These are phyloP conservation scores for Asterochloris sp. DNA, from an alignment of 139 green algal genomes.

Conservation along the genomic window DNA sequence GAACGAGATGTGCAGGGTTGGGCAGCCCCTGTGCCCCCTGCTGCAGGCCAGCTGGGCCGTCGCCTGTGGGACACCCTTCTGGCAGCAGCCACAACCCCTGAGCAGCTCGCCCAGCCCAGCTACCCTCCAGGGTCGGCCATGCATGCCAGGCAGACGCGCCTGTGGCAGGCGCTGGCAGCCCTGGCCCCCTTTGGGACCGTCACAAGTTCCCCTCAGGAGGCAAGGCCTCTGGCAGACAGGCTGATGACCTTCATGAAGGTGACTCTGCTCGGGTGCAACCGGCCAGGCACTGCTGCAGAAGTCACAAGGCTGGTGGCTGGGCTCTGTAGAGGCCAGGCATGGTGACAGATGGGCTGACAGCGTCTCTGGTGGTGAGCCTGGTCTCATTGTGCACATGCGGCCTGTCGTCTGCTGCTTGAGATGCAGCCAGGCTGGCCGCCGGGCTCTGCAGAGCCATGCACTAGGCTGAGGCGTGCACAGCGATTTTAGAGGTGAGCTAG, in stretches of 20 bases:
- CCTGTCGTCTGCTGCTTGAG: background rate
- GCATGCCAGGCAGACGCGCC: conserved; percentile 64
- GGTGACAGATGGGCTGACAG: background rate
- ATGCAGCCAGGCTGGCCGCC: background rate
- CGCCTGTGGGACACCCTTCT: too few relatives aligned
- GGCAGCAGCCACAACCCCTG: too few relatives aligned
- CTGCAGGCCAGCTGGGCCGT: too few relatives aligned
- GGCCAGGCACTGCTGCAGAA: background rate
- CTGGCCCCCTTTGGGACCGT: conserved; percentile 36
- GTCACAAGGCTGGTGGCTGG: background rate
- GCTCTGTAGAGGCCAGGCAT: background rate
- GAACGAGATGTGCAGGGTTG: too few relatives aligned
- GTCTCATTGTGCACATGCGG: background rate
- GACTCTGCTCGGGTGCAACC: background rate
- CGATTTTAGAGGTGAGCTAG: background rate
- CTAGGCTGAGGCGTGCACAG: background rate
- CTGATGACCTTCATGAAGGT: conserved; percentile 1
- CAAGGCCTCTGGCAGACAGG: conserved; percentile 23
- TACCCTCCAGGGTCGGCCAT: conserved; percentile 1
- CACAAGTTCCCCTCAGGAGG: background rate
- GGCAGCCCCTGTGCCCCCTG: too few relatives aligned
- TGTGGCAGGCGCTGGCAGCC: conserved; percentile 61
- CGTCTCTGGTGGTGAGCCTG: background rate
- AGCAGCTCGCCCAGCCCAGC: too few relatives aligned
- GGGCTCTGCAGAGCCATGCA: background rate